Percentiles rank a stretch among this genome's conserved stretches.
Conservation (phyloP, 805 yeast species). For the Kregervanrija fluxuum region DNA sequence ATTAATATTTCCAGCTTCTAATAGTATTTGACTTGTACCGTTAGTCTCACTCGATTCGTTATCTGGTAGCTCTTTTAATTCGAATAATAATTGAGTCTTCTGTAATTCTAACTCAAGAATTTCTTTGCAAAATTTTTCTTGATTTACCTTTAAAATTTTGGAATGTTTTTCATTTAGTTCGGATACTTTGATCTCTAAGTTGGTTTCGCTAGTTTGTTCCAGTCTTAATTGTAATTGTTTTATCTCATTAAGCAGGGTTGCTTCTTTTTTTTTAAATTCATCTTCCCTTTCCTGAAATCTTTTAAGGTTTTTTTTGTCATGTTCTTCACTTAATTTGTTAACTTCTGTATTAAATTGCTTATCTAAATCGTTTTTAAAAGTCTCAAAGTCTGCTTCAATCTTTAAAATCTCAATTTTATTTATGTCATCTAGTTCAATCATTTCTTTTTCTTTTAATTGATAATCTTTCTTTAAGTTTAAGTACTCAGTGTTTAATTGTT, state of each 20-base stretch:
- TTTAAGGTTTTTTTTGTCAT: constrained; percentile 12
- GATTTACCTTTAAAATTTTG: too few relatives aligned
- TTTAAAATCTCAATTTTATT: constrained; percentile 22
- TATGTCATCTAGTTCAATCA: constrained; percentile 17
- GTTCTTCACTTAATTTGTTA: constrained; percentile 12
- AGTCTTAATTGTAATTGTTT: constrained; percentile 19
- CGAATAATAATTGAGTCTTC: neutral
- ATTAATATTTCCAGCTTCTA: too few relatives aligned
- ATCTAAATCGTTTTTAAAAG: constrained; percentile 27
- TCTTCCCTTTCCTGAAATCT: too few relatives aligned
- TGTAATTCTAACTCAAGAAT: constrained; percentile 2
- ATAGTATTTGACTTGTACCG: too few relatives aligned
- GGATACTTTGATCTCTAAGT: constrained; percentile 24
- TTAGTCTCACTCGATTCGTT: neutral
- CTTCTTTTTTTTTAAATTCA: constrained; percentile 26
- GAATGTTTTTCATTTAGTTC: constrained; percentile 10
- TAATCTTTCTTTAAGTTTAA: constrained; percentile 13
- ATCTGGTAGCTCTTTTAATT: neutral
- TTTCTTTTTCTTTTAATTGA: constrained; percentile 25
- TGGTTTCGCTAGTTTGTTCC: constrained; percentile 16
- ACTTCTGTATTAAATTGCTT: constrained; percentile 25
- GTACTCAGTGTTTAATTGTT: constrained; percentile 23
- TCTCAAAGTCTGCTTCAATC: constrained; percentile 29
- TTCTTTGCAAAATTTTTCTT: too few relatives aligned
- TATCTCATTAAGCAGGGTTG: constrained; percentile 9